These are phyloP conservation scores for Elaeis oleifera DNA, from an alignment of 202 grass and related monocot species.

Conservation along the genomic window DNA sequence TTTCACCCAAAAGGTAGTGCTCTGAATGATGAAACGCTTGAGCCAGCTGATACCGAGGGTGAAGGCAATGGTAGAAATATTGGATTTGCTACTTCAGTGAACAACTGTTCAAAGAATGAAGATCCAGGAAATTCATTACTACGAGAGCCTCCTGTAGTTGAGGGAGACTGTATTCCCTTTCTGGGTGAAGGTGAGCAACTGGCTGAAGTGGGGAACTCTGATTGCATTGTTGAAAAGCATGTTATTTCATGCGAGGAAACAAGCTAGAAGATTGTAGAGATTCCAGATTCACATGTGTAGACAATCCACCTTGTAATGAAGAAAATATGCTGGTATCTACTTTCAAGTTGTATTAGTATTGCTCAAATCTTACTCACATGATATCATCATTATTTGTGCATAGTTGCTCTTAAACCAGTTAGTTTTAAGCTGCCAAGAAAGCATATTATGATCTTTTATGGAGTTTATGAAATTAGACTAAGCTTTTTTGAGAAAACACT, in stretches of 20 bases:
- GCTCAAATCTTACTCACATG: background rate
- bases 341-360: background rate
- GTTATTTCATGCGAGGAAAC: slow-evolving; percentile 18
- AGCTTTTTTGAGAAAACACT: too few relatives aligned
- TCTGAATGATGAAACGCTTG: background rate
- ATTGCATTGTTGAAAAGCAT: slow-evolving; percentile 21
- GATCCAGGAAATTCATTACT: slow-evolving; percentile 20
- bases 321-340: slow-evolving; percentile 12
- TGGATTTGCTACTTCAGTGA: too few relatives aligned
- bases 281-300: slow-evolving; percentile 10
- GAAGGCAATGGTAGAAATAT: background rate
- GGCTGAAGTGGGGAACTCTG: background rate
- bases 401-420: too few relatives aligned
- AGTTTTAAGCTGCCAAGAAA: too few relatives aligned
- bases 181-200: background rate
- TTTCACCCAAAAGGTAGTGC: background rate
- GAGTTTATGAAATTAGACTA: too few relatives aligned
- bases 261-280: slow-evolving; percentile 6
- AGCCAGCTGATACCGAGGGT: background rate
- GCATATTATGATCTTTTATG: too few relatives aligned
- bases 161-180: slow-evolving; percentile 18
- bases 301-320: slow-evolving; percentile 14
- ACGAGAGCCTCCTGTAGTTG: slow-evolving; percentile 10
- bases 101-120: background rate
- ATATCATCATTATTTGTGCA: too few relatives aligned